Evolutionary conservation across 345 rosid species (phyloP), one percentile per base, ranked within the genome.

Genomic region (Mangifera indica): DNA sequence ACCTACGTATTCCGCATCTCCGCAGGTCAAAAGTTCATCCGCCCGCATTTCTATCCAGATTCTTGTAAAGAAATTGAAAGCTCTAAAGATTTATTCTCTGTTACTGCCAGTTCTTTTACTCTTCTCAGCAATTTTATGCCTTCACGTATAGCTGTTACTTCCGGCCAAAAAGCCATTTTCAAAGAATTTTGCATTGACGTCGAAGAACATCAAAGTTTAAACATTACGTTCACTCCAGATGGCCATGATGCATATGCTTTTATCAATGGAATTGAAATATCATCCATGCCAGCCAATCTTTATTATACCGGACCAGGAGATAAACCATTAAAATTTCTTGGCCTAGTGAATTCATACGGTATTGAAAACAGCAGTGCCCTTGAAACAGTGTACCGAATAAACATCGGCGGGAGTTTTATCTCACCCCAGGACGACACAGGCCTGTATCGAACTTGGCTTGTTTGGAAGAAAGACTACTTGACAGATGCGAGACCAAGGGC

Each of bases 361-460:
- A n/a, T 60, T 3, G 3, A 45, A 0, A 67, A 60, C 0, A 15
- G 0, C 0, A 63, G 24, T 0, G 83, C 82, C 10, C 72, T 87
- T 0, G 87, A 83, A 72, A 67, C 17, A 2, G 54, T 87, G 65
- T 13, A 81, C 70, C 71, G 88, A 10, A 0, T 76, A 51, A 83
- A 81, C 45, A 71, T 83, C 0, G 88, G 76, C 0, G 83, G 84
- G 0, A 0, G 7, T 0, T 0, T 0, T 0, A 1, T 78, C 1
- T 0, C 1, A 0, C 62, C 60, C 0, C 3, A 11, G 0, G 0
- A 2, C 0, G 87, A 83, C 57, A 57, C 77, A 0, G 86, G 84
- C 13, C 74, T 87, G 83, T 83, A 66, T 70, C 71, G 87, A 2
- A 26, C 18, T 5, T 84, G 90, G 90, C 0, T 0, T 1, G 0